Percentiles rank a stretch among this genome's conserved stretches.
phyloP scores from a whole-genome alignment of 2,329 filamentous ascomycete species.

The Beauveria asiatica region DNA sequence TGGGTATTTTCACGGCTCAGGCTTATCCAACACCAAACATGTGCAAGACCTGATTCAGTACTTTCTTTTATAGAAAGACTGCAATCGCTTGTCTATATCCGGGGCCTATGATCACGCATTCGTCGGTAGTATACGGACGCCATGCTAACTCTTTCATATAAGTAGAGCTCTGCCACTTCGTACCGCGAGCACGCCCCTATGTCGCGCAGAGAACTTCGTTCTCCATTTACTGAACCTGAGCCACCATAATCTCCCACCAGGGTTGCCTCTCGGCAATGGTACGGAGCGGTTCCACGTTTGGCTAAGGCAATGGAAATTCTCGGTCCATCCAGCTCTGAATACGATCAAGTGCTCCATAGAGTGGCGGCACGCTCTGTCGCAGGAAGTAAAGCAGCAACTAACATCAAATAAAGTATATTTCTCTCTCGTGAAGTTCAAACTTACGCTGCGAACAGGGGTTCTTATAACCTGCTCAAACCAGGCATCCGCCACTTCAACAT shows the following conservation, averaged over 20 bases:
- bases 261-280: slow-evolving; percentile 22
- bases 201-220: slow-evolving; percentile 31
- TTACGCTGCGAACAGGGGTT: slow-evolving; percentile 32
- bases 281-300: slow-evolving; percentile 13
- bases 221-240: slow-evolving; percentile 22
- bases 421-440: slow-evolving; percentile 13
- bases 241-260: slow-evolving; percentile 34
- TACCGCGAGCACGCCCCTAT: slow-evolving; percentile 15
- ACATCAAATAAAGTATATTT: not conserved
- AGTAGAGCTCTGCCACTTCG: not conserved
- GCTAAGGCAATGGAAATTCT: slow-evolving; percentile 17
- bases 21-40: no score
- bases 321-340: slow-evolving; percentile 29
- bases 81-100: no score
- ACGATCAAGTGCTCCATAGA: slow-evolving; percentile 24
- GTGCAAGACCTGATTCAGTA: no score
- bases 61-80: no score
- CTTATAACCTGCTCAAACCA: slow-evolving; percentile 31
- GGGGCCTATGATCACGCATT: no score
- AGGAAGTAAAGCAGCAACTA: no score
- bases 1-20: no score
- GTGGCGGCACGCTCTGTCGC: no score
- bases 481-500: slow-evolving; percentile 20
- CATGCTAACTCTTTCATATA: no score
- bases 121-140: no score